Evolutionary conservation across 2,329 filamentous ascomycete species (phyloP), one percentile per base, ranked within the genome.

Genomic region (Cryphonectria nitschkei): DNA sequence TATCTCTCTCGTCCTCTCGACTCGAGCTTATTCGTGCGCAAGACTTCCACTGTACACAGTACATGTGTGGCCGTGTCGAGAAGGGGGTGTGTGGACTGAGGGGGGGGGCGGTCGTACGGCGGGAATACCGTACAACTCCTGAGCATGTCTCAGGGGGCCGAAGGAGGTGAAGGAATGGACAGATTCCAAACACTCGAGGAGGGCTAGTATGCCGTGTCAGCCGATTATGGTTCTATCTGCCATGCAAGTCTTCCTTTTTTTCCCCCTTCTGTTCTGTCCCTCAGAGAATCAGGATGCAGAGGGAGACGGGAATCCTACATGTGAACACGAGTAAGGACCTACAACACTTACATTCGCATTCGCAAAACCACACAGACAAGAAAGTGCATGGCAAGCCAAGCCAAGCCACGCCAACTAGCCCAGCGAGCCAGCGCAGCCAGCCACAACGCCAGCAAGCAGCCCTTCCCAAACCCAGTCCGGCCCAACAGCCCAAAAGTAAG

Each of bases 11-110:
- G n/a, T 29, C 39, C 4, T 29, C n/a, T 46, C 62, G 46, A 69
- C 70, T 64, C 65, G 69, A 65, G 60, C 65, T 39, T 46, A 60
- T 39, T 50, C 46, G 46, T 50, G 46, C 46, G 46, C 46, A 50
- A 50, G 22, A 50, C 68, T 22, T 16, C 2, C 46, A 41, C 43
- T 61, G 52, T 66, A 58, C 14, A 58, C 14, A 63, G 52, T 52
- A 19, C 43, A 22, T 29, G 43, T 41, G 61, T 52, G 68, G 62
- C 43, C 68, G 50, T 39, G 26, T 34, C 52, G 68, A 52, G 39
- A 26, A 26, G 9, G 37, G 52, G 6, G 52, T 29, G 52, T 16
- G 52, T 29, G 26, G 52, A 26, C 5, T n/a, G 52, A 34, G 26
- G 37, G 37, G 8, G n/a, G n/a, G 52, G 52, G n/a, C 26, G 14